Evolutionary conservation across 2,329 filamentous ascomycete genomes (phyloP), one percentile per base, ranked within the genome.

Genomic region (Paecilomyces sp.): DNA sequence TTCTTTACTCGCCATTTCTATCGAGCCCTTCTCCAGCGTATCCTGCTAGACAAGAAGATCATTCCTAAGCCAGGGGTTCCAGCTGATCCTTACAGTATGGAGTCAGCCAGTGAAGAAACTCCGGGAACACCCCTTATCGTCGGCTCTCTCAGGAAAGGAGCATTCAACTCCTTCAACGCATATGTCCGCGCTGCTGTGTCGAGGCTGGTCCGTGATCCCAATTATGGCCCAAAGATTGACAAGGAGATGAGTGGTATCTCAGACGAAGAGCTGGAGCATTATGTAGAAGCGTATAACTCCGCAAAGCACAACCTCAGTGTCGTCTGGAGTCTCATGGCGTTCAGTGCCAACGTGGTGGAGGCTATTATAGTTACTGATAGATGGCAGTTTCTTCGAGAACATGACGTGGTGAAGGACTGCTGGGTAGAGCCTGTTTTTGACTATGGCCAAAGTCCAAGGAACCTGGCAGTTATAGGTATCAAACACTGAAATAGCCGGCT

Each of bases 361-460:
- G 91, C 91, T 33, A 79, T 95, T 61, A 93, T 99, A 67, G 91
- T 96, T 57, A 85, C 88, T 54, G 94, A 99, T 79, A 83, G 94
- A 54, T 99, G 91, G 90, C 78, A 90, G 62, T 99, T 88, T 77
- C 78, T 99, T 65, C 83, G 80, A 60, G 93, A 99, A 77, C 90
- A 96, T 56, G 83, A 88, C 51, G 77, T 88, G 6, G 87, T 92
- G 53, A 78, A 83, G 64, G 83, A 89, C 64, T 89, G 87, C 61
- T 99, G 94, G 94, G 92, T 96, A 4, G 91, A 97, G 78, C 82
- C 89, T 0, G 92, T 97, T 3, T 97, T 97, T 77, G 91, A 96
- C 65, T 97, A 96, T 74, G 79, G 77, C 41, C 77, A 89, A 70
- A 96, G 92, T 72, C 94, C 94, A 55, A 82, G 94, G 63, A 97